Base-by-base conservation (phyloP, 2,329 filamentous ascomycete genomes). In the Fusarium piperis region DNA sequence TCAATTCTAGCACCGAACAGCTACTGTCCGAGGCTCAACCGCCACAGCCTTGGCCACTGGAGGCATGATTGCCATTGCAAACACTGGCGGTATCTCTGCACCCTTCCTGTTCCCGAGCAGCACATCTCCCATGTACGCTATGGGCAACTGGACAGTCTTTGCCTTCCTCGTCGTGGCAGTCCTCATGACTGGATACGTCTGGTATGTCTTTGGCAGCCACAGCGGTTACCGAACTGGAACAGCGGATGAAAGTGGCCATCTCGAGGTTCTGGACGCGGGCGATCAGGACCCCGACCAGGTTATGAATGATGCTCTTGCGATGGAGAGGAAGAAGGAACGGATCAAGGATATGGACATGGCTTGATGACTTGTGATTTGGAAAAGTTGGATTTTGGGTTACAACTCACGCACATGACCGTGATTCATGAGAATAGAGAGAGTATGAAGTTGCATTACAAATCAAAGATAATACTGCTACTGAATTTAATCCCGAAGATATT, bases 111-210 rank as follows among this genome's bases (percentile, higher is more conserved):
- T 81, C 71, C 78, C 78, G 4, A 66, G 76, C 60, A 68, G 39
- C 64, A 76, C 75, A 16, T 73, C 68, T 0, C 78, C 78, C 55
- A 78, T 79, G 77, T 79, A 80, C 66, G 71, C 74, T 2, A 79
- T 78, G 78, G 78, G 78, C 28, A 79, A 80, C 72, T 79, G 78
- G 78, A 80, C 78, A 13, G 77, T 80, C 4, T 80, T 79, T 32
- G 76, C 68, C 10, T 79, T 79, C 66, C 77, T 79, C 9, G 62
- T 75, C 12, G 48, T 70, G 5, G 74, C 78, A 4, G 75, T 68
- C 7, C 10, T 64, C 4, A 75, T 78, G 46, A 78, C 78, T 7
- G 18, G 71, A 12, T 79, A 78, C 36, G 73, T 77, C 23, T 80
- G 78, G 78, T 78, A 77, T 33, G 72, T 77, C 2, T 79, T 79